These are phyloP conservation scores for Eucalyptus microcorys DNA, from an alignment of 345 rosid genomes.

Conservation along the genomic window DNA sequence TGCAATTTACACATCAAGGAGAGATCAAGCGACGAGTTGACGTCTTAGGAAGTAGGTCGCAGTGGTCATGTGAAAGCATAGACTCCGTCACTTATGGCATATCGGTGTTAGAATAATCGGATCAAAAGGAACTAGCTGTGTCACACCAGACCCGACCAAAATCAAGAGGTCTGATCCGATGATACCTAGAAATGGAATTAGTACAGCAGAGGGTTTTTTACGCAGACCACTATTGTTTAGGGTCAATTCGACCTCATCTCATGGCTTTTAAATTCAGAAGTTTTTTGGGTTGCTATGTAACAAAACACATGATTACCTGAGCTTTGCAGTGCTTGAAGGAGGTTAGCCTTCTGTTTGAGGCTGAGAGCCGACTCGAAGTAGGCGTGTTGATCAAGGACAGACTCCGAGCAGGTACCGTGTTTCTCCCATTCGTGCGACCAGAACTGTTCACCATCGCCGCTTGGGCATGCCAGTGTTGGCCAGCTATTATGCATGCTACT, in stretches of 20 bases:
- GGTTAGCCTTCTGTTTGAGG: slow-evolving; percentile 29
- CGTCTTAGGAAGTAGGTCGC: background rate
- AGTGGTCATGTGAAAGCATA: background rate
- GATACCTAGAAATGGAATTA: background rate
- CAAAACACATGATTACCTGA: slow-evolving; percentile 29
- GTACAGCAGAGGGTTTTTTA: background rate
- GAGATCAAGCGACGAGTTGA: background rate
- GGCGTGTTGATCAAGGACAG: slow-evolving; percentile 52
- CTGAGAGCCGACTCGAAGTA: slow-evolving; percentile 56
- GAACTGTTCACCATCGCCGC: slow-evolving; percentile 36
- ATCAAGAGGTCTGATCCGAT: background rate
- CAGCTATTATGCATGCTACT: slow-evolving; percentile 54
- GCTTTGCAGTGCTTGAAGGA: slow-evolving; percentile 38
- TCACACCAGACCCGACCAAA: background rate
- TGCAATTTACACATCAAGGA: background rate
- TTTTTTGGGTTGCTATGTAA: background rate
- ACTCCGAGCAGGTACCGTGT: slow-evolving; percentile 90
- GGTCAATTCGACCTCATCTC: background rate
- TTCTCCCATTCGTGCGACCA: slow-evolving; percentile 97
- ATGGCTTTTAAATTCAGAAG: background rate
- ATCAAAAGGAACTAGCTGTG: background rate
- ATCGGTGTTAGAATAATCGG: background rate
- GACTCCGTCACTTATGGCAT: background rate
- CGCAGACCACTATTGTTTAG: background rate
- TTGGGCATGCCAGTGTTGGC: slow-evolving; percentile 87